Evolutionary conservation across 495 filamentous ascomycete species (phyloP), one percentile per base, ranked within the genome.

Genomic region (Aspergillus cristatus): DNA sequence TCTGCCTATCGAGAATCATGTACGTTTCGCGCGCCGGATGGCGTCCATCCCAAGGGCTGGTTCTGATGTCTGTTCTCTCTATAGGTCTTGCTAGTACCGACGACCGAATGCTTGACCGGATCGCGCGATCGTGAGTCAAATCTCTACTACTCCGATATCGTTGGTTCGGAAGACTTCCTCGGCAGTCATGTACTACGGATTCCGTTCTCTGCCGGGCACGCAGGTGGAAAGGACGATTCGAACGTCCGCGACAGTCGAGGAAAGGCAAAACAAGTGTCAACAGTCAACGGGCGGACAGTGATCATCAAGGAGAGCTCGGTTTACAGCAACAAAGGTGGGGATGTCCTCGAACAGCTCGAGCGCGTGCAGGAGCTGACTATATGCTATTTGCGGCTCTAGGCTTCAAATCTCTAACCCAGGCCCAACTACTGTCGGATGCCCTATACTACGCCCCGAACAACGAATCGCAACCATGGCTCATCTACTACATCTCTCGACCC

Each of bases 401-500:
- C 16, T 97, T 96, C 74, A 93, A 86, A 60, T 79, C 78, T 14
- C 70, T 95, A 37, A 85, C 84, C 37, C 93, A 97, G 54, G 84
- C 87, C 16, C 94, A 91, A 59, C 66, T 99, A 14, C 63, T 97
- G 28, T 76, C 79, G 42, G 93, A 97, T 55, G 72, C 71, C 28
- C 64, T 96, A n/a, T 96, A 84, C 71, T 89, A 91, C 54, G 78
- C 84, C 22, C 82, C 96, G 45, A 78, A 67, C 14, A 68, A 81
- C 38, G 89, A 95, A 28, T 79, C 84, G 14, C 78, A 84, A 33
- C 80, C 84, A 74, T 99, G 93, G 83, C 76, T 99, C 25, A 76
- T 99, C 37, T 97, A 99, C 70, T 97, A 87, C 58, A 93, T 99
- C 37, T 94, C 89, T 12, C 78, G 78, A 25, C 93, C 93, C n/a